Percentiles rank a stretch among this genome's conserved stretches.
Evolutionary conservation across 1,139 yeast genomes (phyloP).

Genomic region (Eremothecium cymbalariae): DNA sequence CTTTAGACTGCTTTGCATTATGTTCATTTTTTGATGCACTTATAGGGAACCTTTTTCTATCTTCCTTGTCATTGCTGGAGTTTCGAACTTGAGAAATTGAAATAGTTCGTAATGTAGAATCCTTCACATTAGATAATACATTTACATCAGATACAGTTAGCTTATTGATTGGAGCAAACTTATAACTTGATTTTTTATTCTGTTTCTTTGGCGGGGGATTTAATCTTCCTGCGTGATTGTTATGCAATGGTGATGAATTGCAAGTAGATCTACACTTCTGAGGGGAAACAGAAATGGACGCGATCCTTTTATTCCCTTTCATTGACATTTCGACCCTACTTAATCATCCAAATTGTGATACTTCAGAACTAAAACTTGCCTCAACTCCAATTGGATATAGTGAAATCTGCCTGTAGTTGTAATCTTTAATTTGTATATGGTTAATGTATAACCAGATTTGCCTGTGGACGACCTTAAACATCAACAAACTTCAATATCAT

Average conservation of each 20-base stretch:
- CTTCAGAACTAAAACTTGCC: no score
- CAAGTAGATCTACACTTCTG: conserved; percentile 1
- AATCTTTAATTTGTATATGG: no score
- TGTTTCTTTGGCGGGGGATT: conserved; percentile 13
- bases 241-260: conserved; percentile 8
- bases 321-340: not conserved
- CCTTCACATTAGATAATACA: conserved; percentile 4
- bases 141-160: conserved; percentile 10
- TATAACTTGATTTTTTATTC: conserved; percentile 13
- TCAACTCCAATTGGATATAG: no score
- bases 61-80: conserved; percentile 12
- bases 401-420: no score
- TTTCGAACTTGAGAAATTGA: conserved; percentile 28
- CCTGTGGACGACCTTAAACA: no score
- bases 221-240: not conserved
- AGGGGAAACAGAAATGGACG: conserved; percentile 4
- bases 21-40: no score
- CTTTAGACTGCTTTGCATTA: no score
- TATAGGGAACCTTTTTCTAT: not conserved
- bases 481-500: no score
- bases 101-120: conserved; percentile 23
- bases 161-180: conserved; percentile 28
- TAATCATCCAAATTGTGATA: not conserved
- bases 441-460: no score
- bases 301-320: conserved; percentile 1